Conservation (phyloP, 169 alveolate genomes). For the Cryptosporidium muris region DNA sequence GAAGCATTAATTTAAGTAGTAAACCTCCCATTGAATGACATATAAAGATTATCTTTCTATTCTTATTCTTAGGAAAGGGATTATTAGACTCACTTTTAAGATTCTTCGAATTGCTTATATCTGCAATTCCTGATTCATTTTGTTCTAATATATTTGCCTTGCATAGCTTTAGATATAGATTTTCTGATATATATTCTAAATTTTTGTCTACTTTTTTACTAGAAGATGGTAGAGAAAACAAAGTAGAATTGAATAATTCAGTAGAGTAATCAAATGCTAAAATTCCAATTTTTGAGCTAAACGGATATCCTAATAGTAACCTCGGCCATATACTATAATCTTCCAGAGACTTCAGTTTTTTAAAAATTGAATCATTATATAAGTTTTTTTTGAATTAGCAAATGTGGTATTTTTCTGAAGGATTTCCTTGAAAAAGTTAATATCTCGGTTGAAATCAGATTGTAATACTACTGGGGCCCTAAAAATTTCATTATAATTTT, state of each 20-base stretch:
- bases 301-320: slow-evolving; percentile 10
- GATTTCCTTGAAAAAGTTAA: neutral
- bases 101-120: too few species aligned
- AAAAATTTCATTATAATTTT: slow-evolving; percentile 22
- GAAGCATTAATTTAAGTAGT: slow-evolving; percentile 21
- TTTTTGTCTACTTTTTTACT: neutral
- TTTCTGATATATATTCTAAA: slow-evolving; percentile 38
- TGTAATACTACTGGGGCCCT: neutral
- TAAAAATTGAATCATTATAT: neutral
- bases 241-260: slow-evolving; percentile 15
- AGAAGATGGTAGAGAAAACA: neutral
- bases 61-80: too few species aligned
- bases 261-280: slow-evolving; percentile 59
- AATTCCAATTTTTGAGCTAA: neutral
- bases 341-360: neutral
- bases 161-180: slow-evolving; percentile 18
- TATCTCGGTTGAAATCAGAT: neutral
- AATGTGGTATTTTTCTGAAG: neutral
- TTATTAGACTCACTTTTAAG: too few species aligned
- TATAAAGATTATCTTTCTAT: slow-evolving; percentile 27
- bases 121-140: neutral
- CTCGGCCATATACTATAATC: slow-evolving; percentile 59
- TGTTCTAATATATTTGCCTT: slow-evolving; percentile 50
- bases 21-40: slow-evolving; percentile 72
- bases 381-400: neutral